A percentile compares a stretch with the other conserved stretches of the same genome.
These are phyloP conservation scores for Prunus yedoensis DNA, from an alignment of 331 rosid species.

Conservation along the genomic window DNA sequence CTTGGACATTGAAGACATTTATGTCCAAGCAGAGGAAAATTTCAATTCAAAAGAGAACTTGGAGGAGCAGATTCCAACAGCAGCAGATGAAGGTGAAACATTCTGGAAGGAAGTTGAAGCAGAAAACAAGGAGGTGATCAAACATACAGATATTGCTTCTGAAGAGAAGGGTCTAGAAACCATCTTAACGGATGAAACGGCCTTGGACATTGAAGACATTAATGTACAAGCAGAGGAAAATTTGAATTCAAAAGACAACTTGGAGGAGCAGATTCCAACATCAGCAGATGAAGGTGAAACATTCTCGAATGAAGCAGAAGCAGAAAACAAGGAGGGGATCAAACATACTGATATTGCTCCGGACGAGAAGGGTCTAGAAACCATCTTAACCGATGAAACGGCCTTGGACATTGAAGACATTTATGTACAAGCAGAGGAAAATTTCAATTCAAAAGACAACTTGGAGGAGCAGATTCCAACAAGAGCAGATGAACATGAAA, in stretches of 20 bases:
- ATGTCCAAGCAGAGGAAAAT: not conserved
- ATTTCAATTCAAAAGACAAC: slow-evolving; percentile 1
- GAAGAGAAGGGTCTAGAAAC: not conserved
- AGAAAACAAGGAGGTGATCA: slow-evolving; percentile 4
- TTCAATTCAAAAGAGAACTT: not conserved
- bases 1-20: not conserved
- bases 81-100: slow-evolving; percentile 4
- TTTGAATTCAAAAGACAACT: not conserved
- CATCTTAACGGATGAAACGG: not conserved
- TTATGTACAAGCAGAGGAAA: slow-evolving; percentile 7
- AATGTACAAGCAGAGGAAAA: not conserved
- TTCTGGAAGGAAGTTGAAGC: slow-evolving; percentile 7
- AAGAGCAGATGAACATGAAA: slow-evolving; percentile 6
- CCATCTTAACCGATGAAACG: not conserved
- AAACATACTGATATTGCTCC: not conserved
- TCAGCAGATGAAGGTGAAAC: slow-evolving; percentile 3
- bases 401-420: not conserved
- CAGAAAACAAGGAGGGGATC: slow-evolving; percentile 2
- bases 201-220: not conserved
- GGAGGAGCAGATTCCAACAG: not conserved
- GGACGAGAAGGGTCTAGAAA: slow-evolving; percentile 4
- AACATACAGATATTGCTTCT: too few relatives aligned
- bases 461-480: slow-evolving; percentile 6
- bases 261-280: not conserved
- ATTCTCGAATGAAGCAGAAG: slow-evolving; percentile 5